Evolutionary conservation across 2,329 filamentous ascomycete species (phyloP).

Genomic region (Fusarium sacchari): DNA sequence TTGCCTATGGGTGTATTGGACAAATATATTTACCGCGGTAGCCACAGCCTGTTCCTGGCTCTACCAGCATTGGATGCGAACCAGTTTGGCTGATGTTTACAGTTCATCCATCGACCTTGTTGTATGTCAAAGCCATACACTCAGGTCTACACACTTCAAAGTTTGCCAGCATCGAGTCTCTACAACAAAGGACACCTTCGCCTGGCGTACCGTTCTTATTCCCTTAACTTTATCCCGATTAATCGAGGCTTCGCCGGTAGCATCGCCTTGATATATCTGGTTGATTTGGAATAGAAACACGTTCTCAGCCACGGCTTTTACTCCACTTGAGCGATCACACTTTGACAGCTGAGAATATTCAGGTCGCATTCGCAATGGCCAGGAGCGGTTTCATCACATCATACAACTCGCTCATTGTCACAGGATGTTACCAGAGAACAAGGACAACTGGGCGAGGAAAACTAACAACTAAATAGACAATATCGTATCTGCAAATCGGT

Average conservation of each 20-base stretch:
- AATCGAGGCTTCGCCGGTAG: not conserved
- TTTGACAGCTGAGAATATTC: not conserved
- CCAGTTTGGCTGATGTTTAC: not conserved
- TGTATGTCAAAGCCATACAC: not conserved
- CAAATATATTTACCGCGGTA: conserved; percentile 28
- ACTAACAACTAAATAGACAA: not conserved
- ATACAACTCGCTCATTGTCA: not conserved
- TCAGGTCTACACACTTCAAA: not conserved
- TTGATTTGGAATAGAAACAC: not conserved
- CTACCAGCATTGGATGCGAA: not conserved
- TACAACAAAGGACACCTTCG: not conserved
- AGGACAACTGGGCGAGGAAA: not conserved
- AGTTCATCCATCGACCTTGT: not conserved
- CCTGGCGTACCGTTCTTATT: not conserved
- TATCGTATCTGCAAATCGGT: not conserved
- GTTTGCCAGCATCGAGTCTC: not conserved
- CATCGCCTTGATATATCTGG: not conserved
- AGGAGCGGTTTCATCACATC: not conserved
- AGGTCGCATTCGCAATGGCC: not conserved
- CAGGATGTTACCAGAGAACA: not conserved
- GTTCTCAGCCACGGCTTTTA: not conserved
- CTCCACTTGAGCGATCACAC: not conserved
- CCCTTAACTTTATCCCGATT: not conserved
- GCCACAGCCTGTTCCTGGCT: conserved; percentile 14
- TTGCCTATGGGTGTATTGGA: conserved; percentile 2